Evolutionary conservation across 192 early-diverging fungal genomes (phyloP).

Genomic region (Dimargaris cristalligena): DNA sequence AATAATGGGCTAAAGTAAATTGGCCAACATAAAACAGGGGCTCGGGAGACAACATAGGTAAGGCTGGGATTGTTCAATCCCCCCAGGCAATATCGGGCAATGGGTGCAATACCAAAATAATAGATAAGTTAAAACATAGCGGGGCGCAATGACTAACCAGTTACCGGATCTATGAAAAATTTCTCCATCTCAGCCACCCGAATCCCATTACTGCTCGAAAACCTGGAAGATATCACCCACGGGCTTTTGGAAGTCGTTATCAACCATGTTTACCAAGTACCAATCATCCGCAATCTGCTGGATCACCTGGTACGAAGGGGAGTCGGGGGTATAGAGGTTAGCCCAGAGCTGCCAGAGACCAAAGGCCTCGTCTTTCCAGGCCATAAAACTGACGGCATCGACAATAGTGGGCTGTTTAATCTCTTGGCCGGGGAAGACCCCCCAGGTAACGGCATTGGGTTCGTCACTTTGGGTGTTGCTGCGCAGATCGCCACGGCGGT

Average conservation of each 20-base stretch:
- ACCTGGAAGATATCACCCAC: constrained; percentile 12
- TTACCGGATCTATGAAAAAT: too few relatives aligned
- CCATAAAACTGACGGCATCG: constrained; percentile 69
- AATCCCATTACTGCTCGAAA: not conserved
- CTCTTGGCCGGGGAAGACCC: constrained; percentile 94
- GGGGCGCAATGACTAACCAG: too few relatives aligned
- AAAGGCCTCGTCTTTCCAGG: constrained; percentile 97
- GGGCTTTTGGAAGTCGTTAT: constrained; percentile 74
- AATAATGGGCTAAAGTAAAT: too few relatives aligned
- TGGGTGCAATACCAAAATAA: too few relatives aligned
- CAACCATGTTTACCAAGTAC: constrained; percentile 86
- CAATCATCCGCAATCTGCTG: constrained; percentile 46
- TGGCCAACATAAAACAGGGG: too few relatives aligned
- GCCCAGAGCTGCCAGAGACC: constrained; percentile 86
- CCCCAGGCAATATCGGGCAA: too few relatives aligned
- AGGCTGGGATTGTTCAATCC: too few relatives aligned
- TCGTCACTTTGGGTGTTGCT: constrained; percentile 76
- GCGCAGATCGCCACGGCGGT: constrained; percentile 70
- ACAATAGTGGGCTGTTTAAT: constrained; percentile 94
- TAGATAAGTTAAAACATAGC: too few relatives aligned
- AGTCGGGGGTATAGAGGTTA: constrained; percentile 39
- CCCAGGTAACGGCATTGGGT: constrained; percentile 96
- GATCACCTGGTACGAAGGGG: constrained; percentile 41
- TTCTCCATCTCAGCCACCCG: too few relatives aligned
- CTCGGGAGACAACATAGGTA: too few relatives aligned